phyloP scores from a whole-genome alignment of 257 asterid genomes.

The Thymus mandschuricus region DNA sequence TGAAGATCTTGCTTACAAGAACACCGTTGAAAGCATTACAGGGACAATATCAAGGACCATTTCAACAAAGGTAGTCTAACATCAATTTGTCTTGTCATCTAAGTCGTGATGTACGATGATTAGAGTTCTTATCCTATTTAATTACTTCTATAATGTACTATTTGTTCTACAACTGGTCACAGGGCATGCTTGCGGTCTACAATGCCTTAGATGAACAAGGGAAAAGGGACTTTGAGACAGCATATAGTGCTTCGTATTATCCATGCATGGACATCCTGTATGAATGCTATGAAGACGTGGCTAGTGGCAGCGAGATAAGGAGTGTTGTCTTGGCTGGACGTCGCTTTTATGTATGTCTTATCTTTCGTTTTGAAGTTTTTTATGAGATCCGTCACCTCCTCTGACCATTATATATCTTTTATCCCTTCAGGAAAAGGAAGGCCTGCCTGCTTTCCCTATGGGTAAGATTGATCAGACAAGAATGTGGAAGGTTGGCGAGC shows the following conservation, averaged over 20 bases:
- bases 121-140: neutral
- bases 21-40: slow-evolving; percentile 90
- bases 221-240: slow-evolving; percentile 80
- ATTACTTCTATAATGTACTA: neutral
- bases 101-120: neutral
- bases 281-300: slow-evolving; percentile 97
- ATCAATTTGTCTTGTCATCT: neutral
- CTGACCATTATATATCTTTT: neutral
- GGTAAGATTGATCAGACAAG: slow-evolving; percentile 91
- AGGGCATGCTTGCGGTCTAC: slow-evolving; percentile 96
- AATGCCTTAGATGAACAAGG: slow-evolving; percentile 74
- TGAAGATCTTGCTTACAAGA: slow-evolving; percentile 93
- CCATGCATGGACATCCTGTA: slow-evolving; percentile 98
- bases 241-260: slow-evolving; percentile 89
- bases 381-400: neutral
- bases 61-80: slow-evolving; percentile 71
- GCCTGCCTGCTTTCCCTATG: slow-evolving; percentile 95
- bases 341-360: slow-evolving; percentile 74
- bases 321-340: slow-evolving; percentile 98
- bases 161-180: slow-evolving; percentile 27
- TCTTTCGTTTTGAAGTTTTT: neutral
- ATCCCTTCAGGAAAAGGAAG: slow-evolving; percentile 73
- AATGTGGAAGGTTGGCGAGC: slow-evolving; percentile 95
- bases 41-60: slow-evolving; percentile 85
- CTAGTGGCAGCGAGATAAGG: slow-evolving; percentile 88